Percentiles rank a stretch among this genome's conserved stretches.
Evolutionary conservation across 2,329 filamentous ascomycete genomes (phyloP).

Genomic region (Rhynchosporium agropyri): DNA sequence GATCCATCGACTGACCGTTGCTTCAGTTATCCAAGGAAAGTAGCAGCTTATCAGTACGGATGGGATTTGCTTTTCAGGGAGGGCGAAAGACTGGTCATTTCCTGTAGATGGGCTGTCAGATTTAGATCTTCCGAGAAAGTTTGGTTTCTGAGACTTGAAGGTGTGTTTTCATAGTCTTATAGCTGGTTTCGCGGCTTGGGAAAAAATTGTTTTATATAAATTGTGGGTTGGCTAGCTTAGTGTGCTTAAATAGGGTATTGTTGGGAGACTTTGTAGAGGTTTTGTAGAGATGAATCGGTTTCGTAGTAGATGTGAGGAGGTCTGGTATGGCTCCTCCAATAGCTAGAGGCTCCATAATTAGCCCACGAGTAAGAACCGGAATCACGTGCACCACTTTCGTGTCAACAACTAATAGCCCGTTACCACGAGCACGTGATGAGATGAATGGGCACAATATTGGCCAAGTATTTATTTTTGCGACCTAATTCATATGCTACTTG

Average conservation of each 20-base stretch:
- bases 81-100: too few species aligned
- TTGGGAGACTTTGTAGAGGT: background rate
- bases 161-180: background rate
- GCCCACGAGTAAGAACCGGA: background rate
- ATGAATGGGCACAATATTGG: background rate
- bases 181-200: too few species aligned
- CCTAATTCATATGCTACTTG: slow-evolving; percentile 7
- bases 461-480: slow-evolving; percentile 3
- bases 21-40: too few species aligned
- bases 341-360: background rate
- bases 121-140: background rate
- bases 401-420: background rate
- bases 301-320: background rate
- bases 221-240: too few species aligned
- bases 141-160: background rate
- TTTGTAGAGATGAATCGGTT: background rate
- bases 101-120: background rate
- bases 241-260: too few species aligned
- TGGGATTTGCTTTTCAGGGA: too few species aligned
- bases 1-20: too few species aligned
- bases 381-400: background rate
- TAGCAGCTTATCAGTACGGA: too few species aligned
- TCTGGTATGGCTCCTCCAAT: background rate
- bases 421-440: background rate
- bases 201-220: too few species aligned